Base-by-base conservation (phyloP, 2,329 filamentous ascomycete genomes). In the Rhynchosporium agropyri region DNA sequence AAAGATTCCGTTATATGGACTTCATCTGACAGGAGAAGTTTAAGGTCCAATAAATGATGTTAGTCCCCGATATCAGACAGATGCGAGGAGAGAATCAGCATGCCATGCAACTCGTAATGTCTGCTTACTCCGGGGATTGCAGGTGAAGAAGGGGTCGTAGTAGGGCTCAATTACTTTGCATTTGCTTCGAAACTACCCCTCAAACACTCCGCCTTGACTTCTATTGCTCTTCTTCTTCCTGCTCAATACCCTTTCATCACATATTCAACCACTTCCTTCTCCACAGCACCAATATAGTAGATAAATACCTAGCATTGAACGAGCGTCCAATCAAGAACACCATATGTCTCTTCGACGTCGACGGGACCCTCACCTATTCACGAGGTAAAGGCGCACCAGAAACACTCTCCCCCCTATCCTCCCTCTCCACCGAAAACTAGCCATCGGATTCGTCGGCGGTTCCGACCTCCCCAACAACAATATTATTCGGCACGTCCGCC, bases 301-400 rank as follows among this genome's bases (percentile, higher is more conserved):
- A 64, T 4, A 48, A 55, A 42, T 75, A 72, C 78, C 89, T 92
- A 62, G 85, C 92, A 67, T 86, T 98, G 69, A 84, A 89, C 76
- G 83, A 94, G 73, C 91, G 95, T 70, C 91, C 91, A 49, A 80
- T 97, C 77, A 91, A 93, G 81, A 92, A 95, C 83, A 98, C 94
- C 68, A 90, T 99, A 78, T 88, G 87, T 74, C 89, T 99, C 68
- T 99, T 99, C 79, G 95, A 99, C 79, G 95, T 99, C 65, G 95
- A 99, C 76, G 91, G 86, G 74, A 97, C 95, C 36, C 85, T 99
- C 70, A 95, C 92, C 15, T 89, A 87, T 48, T 88, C 95, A 51
- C 87, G 95, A 69, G 83, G 84, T 36, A 9, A 74, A 64, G 91
- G 86, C 71, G 86, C 87, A 43, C 87, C 90, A 61, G 90, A 97